Conservation (phyloP, 164 flowering plant genomes). For the Pachysandra terminalis region DNA sequence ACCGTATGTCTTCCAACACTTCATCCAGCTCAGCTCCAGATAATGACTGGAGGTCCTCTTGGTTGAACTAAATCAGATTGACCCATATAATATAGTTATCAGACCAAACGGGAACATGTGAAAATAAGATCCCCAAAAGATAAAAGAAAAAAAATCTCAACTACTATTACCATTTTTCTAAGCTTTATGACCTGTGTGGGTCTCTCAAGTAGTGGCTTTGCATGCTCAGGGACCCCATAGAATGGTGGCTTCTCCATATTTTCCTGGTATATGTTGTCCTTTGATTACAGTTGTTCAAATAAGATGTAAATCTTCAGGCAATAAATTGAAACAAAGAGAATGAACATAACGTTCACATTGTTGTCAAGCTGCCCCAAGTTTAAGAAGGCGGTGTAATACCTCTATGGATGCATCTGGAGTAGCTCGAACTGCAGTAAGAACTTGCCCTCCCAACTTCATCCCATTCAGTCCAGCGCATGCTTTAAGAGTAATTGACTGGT, state of each 20-base stretch:
- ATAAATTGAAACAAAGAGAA: background rate
- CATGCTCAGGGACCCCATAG: slow-evolving; percentile 74
- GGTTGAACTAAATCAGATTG: slow-evolving; percentile 41
- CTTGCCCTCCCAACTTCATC: slow-evolving; percentile 83
- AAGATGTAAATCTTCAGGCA: background rate
- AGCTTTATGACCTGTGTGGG: slow-evolving; percentile 77
- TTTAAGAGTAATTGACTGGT: slow-evolving; percentile 69
- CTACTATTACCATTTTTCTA: slow-evolving; percentile 68
- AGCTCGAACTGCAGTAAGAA: slow-evolving; percentile 80
- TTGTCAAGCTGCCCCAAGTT: background rate
- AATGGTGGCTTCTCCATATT: slow-evolving; percentile 33
- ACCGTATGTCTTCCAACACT: slow-evolving; percentile 74
- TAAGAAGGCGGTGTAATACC: slow-evolving; percentile 31
- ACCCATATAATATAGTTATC: background rate
- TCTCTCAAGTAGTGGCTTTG: slow-evolving; percentile 72
- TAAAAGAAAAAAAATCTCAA: slow-evolving; percentile 1
- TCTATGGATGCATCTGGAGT: slow-evolving; percentile 33
- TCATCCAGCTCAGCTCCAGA: slow-evolving; percentile 71
- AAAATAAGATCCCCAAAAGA: slow-evolving; percentile 1
- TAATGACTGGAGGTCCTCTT: slow-evolving; percentile 41
- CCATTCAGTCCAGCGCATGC: slow-evolving; percentile 98
- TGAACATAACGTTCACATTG: too few relatives aligned
- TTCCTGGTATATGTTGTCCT: slow-evolving; percentile 44
- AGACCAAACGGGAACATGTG: background rate
- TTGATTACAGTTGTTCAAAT: slow-evolving; percentile 10